Percentiles rank a stretch among this genome's conserved stretches.
These are phyloP conservation scores for Naganishia cerealis DNA, from an alignment of 1,284 basidiomycete genomes.

Conservation along the genomic window DNA sequence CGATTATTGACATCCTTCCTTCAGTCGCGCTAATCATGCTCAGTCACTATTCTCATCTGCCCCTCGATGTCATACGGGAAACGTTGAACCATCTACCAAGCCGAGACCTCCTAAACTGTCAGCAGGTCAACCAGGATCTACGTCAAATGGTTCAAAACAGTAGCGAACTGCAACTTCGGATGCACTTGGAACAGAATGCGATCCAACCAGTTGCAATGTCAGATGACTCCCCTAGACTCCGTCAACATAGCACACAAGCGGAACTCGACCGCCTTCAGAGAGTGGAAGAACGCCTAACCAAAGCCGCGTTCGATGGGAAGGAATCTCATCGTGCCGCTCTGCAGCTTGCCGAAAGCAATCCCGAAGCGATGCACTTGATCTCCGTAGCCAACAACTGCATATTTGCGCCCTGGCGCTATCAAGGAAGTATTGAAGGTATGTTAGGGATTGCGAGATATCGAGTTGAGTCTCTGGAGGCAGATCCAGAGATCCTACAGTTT, in stretches of 20 bases:
- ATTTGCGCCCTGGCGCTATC: constrained; percentile 18
- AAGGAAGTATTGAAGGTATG: constrained; percentile 18
- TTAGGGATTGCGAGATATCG: constrained; percentile 14
- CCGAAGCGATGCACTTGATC: constrained; percentile 12
- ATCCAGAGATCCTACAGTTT: constrained; percentile 4
- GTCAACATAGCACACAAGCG: neutral
- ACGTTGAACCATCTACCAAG: constrained; percentile 11
- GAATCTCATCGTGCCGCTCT: neutral
- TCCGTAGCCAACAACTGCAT: constrained; percentile 9
- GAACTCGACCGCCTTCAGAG: constrained; percentile 9
- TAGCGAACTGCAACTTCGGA: constrained; percentile 16
- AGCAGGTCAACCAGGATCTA: constrained; percentile 9
- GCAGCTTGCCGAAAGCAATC: neutral
- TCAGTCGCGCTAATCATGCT: constrained; percentile 1
- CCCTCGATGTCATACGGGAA: constrained; percentile 22
- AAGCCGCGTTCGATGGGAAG: neutral
- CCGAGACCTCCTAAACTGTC: constrained; percentile 15
- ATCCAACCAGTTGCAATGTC: neutral
- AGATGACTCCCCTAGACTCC: neutral
- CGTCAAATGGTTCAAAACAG: constrained; percentile 14
- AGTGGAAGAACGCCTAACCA: constrained; percentile 2
- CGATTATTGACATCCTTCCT: neutral
- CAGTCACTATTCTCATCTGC: neutral
- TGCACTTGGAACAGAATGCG: constrained; percentile 20
- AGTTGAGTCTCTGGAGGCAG: neutral